These are phyloP conservation scores for Aegilops speltoides DNA, from an alignment of 176 grass and related monocot species.

Conservation along the genomic window DNA sequence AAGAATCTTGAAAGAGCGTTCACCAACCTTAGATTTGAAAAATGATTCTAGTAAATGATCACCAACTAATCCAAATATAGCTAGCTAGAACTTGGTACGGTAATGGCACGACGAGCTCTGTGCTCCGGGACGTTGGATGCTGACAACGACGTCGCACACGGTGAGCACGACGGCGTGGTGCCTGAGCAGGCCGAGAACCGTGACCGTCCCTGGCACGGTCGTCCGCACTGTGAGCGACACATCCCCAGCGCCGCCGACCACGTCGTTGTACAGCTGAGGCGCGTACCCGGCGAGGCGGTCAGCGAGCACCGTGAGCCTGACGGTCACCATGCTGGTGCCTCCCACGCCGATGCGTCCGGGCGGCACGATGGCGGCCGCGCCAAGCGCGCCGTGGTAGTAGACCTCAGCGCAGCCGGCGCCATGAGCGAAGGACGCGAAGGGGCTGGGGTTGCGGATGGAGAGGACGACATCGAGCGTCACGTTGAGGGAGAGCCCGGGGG, in stretches of 20 bases:
- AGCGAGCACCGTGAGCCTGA: conserved; percentile 24
- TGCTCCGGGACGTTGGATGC: neutral
- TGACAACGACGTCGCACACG: neutral
- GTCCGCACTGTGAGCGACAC: conserved; percentile 17
- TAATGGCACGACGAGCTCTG: conserved; percentile 8
- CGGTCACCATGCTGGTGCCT: neutral
- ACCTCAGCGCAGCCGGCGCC: neutral
- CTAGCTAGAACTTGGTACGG: neutral
- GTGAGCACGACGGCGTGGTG: neutral
- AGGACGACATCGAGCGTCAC: conserved; percentile 25
- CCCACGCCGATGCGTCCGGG: neutral
- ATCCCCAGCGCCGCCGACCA: neutral
- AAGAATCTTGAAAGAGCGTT: neutral
- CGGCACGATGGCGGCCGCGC: neutral
- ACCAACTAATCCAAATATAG: too few species aligned
- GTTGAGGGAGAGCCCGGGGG: neutral
- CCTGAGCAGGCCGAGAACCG: conserved; percentile 5
- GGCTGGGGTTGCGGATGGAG: conserved; percentile 23
- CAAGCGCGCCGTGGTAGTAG: neutral
- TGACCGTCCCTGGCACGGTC: conserved; percentile 13
- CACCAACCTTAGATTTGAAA: neutral
- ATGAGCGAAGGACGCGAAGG: conserved; percentile 26
- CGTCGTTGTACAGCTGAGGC: conserved; percentile 14
- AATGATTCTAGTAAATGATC: too few species aligned
- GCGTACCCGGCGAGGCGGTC: neutral